Evolutionary conservation across 1,284 basidiomycete genomes (phyloP).

Genomic region (Moesziomyces sp.): DNA sequence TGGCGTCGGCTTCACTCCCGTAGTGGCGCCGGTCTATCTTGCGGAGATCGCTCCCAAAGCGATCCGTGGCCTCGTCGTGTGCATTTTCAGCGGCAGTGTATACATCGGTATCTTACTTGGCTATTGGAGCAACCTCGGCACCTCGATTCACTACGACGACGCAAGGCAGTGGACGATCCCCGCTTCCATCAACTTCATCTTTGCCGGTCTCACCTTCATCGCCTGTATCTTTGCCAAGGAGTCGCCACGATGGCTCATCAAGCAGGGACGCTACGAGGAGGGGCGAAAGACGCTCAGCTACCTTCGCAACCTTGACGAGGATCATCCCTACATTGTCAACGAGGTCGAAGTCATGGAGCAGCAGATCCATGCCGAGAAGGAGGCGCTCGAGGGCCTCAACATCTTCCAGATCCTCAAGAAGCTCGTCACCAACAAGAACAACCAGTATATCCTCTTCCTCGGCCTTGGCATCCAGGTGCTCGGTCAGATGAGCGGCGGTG

Average conservation of each 20-base stretch:
- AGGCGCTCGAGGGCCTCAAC: conserved; percentile 33
- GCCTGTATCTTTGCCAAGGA: conserved; percentile 45
- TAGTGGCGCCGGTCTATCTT: conserved; percentile 46
- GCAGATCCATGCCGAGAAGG: conserved; percentile 37
- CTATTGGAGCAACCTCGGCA: conserved; percentile 40
- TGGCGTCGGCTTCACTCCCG: conserved; percentile 53
- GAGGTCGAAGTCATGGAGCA: conserved; percentile 48
- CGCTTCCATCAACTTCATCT: conserved; percentile 52
- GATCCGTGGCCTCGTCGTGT: conserved; percentile 46
- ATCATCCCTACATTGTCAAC: conserved; percentile 38
- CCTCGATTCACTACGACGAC: conserved; percentile 14
- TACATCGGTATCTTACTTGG: conserved; percentile 34
- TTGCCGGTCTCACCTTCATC: conserved; percentile 47
- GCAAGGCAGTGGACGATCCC: conserved; percentile 47
- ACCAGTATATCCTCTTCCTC: conserved; percentile 47
- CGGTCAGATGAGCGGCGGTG: conserved; percentile 52
- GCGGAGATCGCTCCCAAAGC: conserved; percentile 50
- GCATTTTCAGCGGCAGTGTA: conserved; percentile 41
- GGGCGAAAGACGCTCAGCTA: conserved; percentile 43
- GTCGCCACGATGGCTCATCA: conserved; percentile 56
- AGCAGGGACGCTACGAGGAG: conserved; percentile 42
- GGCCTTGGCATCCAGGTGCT: conserved; percentile 53
- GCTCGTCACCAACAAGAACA: conserved; percentile 44
- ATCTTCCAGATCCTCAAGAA: conserved; percentile 42
- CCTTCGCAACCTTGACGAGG: conserved; percentile 42